Evolutionary conservation across 305 asterid genomes (phyloP), one percentile per base, ranked within the genome.

Genomic region (Fraxinus velutina): DNA sequence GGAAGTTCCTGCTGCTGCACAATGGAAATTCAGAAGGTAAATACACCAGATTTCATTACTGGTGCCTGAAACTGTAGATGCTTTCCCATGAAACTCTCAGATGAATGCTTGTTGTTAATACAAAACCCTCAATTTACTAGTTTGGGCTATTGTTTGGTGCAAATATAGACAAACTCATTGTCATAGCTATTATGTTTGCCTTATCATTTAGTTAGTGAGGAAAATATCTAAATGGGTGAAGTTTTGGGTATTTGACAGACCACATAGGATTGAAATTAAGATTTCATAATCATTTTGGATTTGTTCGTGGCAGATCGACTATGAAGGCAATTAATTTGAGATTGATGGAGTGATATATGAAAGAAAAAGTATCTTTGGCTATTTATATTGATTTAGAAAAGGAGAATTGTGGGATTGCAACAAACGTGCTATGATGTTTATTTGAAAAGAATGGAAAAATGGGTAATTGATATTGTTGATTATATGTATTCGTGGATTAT

Each of bases 1-100:
- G 90, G 97, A 94, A 89, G 96, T 96, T 87, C 97, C 99, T 62
- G 99, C 98, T 4, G 98, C 99, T 82, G 98, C 93, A 80, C 80
- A 87, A 85, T 96, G 99, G 99, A 96, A 96, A 91, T 92, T 85
- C 81, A 89, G 98, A 75, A 86, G 92, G 99, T 92, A 86, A 78
- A 30, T 84, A 80, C 74, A 72, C 76, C 70, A 7, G 17, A 77
- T 77, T 77, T 74, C 78, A 24, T 74, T 33, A 32, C 27, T 75
- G 6, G 17, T 42, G 39, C 75, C 80, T 2, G 36, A 22, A 50
- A 44, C 15, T 71, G 1, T 24, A 34, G 37, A 68, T 22, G 29
- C 34, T 30, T 84, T 70, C 72, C 12, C 60, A 8, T 55, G 17
- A 73, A 78, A 79, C 24, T 79, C 57, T 19, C 30, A 17, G 44